Base-by-base conservation (phyloP, 2,329 filamentous ascomycete genomes). In the Sclerotinia subarctica region DNA sequence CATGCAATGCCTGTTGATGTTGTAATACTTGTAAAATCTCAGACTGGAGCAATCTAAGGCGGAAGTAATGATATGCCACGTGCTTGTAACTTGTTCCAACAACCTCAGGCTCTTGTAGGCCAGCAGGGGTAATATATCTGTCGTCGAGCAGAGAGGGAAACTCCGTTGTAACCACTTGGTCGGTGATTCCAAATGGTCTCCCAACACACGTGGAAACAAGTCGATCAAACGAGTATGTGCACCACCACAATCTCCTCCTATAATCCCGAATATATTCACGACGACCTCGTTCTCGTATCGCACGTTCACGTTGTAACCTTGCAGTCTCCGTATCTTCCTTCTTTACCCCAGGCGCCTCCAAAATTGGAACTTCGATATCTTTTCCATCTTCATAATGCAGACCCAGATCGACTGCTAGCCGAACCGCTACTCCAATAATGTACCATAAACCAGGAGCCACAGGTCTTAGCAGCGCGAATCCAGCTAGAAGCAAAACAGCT, bases 371-470 rank as follows among this genome's bases (percentile, higher is more conserved):
- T 59, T 88, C 83, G 13, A 85, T 75, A 72, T 89, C 82, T 75
- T 86, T 88, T 29, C 92, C 93, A 73, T 97, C 94, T 78, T 98
- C 95, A 73, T 94, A 93, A 78, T 98, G 94, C 38, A 98, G 82
- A 13, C 95, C 95, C 2, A 98, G 84, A 77, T 98, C 95, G 29
- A 98, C 90, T 8, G 93, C 94, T 64, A 98, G 80, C 49, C 95
- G 89, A 69, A 96, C 90, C 7, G 94, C 94, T 54, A 97, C 94
- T 15, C 95, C 95, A 69, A 96, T 92, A 70, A 98, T 98, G 79
- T 98, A 98, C 94, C 94, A 98, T 56, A 98, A 81, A 19, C 95
- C 95, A 0, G 94, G 94, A 1, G 94, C 93, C 29, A 98, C 93
- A 1, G 95, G 95, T 66, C 94, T 86, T 71, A 98, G 83, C 60